A percentile compares a stretch with the other conserved stretches of the same genome.
Conservation (phyloP, 1,284 basidiomycete genomes). For the Heterobasidion occidentale region DNA sequence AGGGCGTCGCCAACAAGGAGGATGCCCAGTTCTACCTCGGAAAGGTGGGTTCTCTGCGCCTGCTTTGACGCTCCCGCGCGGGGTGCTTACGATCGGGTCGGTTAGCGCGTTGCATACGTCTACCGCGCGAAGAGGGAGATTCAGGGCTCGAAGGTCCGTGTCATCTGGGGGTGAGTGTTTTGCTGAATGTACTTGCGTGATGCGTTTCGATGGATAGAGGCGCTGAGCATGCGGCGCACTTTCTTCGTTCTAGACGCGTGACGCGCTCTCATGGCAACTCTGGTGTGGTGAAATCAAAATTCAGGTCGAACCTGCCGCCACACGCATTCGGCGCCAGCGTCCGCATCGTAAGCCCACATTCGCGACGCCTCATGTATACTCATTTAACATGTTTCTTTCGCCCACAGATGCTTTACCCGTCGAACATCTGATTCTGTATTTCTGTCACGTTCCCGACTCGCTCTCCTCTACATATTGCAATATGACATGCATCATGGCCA, state of each 20-base stretch:
- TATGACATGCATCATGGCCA: constrained; percentile 34
- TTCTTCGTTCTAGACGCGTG: constrained; percentile 52
- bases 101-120: constrained; percentile 92
- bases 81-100: background rate
- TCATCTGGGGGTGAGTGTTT: constrained; percentile 88
- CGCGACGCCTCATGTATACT: background rate
- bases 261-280: constrained; percentile 92
- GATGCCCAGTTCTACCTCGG: constrained; percentile 98
- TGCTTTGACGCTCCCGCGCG: background rate
- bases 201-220: too few species aligned
- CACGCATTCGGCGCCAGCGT: constrained; percentile 92
- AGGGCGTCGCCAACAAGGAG: constrained; percentile 91
- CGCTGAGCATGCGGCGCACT: too few species aligned
- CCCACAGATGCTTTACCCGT: constrained; percentile 44
- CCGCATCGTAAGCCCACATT: constrained; percentile 71
- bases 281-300: constrained; percentile 97
- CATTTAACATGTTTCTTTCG: background rate
- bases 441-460: constrained; percentile 16
- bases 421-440: constrained; percentile 33
- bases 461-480: constrained; percentile 28
- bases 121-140: constrained; percentile 95
- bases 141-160: constrained; percentile 88
- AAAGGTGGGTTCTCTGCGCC: constrained; percentile 61
- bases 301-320: constrained; percentile 93
- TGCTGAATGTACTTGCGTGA: background rate